Percentiles rank a stretch among this genome's conserved stretches.
These are phyloP conservation scores for Solanum verrucosum DNA, from an alignment of 257 asterid species.

Conservation along the genomic window DNA sequence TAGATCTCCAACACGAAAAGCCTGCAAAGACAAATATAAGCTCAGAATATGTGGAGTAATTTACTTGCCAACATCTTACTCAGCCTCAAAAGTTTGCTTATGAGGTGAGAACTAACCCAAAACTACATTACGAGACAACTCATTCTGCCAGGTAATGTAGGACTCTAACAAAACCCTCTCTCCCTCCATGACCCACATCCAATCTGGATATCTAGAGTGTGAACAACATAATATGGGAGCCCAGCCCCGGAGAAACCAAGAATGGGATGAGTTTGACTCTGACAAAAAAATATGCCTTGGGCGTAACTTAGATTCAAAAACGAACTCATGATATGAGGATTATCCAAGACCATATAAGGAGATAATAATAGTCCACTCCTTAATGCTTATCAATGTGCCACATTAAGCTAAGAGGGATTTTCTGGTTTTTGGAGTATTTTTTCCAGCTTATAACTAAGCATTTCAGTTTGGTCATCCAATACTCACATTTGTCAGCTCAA, in stretches of 20 bases:
- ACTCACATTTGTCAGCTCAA: slow-evolving; percentile 78
- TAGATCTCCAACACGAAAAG: slow-evolving; percentile 67
- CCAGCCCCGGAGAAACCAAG: not conserved
- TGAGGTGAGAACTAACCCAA: not conserved
- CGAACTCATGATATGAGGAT: not conserved
- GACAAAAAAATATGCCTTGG: not conserved
- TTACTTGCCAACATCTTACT: not conserved
- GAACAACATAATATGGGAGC: not conserved
- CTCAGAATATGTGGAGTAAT: not conserved
- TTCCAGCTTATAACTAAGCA: not conserved
- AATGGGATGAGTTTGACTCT: not conserved
- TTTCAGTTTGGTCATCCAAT: not conserved
- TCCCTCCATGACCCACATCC: not conserved
- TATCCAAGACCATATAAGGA: not conserved
- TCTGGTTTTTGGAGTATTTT: not conserved
- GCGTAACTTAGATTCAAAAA: not conserved
- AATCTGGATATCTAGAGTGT: not conserved
- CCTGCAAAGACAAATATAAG: slow-evolving; percentile 27
- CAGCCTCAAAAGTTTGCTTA: not conserved
- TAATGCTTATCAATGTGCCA: not conserved
- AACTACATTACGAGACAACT: not conserved
- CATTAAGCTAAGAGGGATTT: not conserved
- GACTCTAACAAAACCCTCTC: not conserved
- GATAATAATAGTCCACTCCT: not conserved
- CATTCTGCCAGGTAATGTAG: not conserved